Conservation (phyloP, 73 alveolate genomes). For the Loxodes magnus region DNA sequence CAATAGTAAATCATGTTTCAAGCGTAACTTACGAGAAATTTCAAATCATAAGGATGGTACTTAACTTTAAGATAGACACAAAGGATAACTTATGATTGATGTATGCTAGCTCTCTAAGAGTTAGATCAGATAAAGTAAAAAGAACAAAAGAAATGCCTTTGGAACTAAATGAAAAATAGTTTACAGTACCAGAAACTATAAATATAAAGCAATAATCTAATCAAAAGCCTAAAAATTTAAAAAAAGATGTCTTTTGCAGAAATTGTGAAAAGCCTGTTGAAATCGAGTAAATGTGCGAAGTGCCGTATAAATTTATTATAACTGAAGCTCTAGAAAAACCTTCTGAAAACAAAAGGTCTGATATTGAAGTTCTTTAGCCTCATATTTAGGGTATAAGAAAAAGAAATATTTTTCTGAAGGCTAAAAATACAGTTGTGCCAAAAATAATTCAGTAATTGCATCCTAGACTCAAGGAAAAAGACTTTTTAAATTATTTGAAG, state of each 20-base stretch:
- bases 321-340: too few species aligned
- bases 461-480: background rate
- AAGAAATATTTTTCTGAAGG: too few species aligned
- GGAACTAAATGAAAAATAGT: background rate
- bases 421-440: background rate
- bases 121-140: background rate
- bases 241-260: background rate
- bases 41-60: constrained; percentile 58
- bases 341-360: too few species aligned
- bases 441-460: background rate
- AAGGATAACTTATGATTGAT: constrained; percentile 59
- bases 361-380: too few species aligned
- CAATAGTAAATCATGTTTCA: constrained; percentile 58
- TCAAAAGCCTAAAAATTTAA: background rate
- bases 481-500: background rate
- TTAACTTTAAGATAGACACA: constrained; percentile 53
- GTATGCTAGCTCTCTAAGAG: constrained; percentile 29
- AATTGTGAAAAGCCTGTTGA: constrained; percentile 3
- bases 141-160: background rate
- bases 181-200: background rate
- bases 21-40: constrained; percentile 48
- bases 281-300: constrained; percentile 8
- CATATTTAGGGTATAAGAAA: too few species aligned
- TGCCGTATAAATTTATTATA: background rate
- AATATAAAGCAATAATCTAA: background rate